Base-by-base conservation (phyloP, 2,329 filamentous ascomycete species). In the Colletotrichum gigasporum region DNA sequence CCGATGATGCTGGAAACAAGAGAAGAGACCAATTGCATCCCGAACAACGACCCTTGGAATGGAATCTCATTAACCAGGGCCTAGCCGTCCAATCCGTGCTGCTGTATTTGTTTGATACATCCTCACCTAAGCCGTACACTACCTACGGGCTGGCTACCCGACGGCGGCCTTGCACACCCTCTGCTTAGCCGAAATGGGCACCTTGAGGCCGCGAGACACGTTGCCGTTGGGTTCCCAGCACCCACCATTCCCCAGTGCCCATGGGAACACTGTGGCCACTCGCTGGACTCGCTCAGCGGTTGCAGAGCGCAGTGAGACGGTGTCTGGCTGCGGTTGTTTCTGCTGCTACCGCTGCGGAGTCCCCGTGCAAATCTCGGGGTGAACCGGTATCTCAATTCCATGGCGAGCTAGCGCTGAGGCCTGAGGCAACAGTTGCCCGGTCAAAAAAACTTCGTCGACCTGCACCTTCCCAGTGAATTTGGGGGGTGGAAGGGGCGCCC, bases 351-450 rank as follows among this genome's bases (percentile, higher is more conserved):
- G 41, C 62, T 34, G 62, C 62, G 62, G 62, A 65, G 62, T 65
- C 62, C 56, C 62, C 62, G 62, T 65, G 62, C 56, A 65, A 65
- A 65, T 65, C 62, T 67, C 66, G 66, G 66, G 66, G 63, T 67
- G 66, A 67, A 67, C 66, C 66, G 66, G 66, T 65, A 64, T 63
- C 63, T 57, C 63, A 63, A 54, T 65, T 65, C 62, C 62, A 62
- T 51, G 48, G 59, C 66, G 54, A 54, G 54, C 56, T 66, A 66
- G 66, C 66, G 66, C 50, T 11, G 14, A 20, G 34, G 66, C 66
- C 63, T 67, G 41, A 67, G 66, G 66, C 66, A 63, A 61, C 66
- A 54, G 56, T 61, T 65, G 62, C 55, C 62, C 48, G 55, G 56
- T 42, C 62, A 60, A 28, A 59, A 42, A 45, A 65, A 53, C 53